Conservation (phyloP, 768 basidiomycete species). For the Polyporus arcularius region DNA sequence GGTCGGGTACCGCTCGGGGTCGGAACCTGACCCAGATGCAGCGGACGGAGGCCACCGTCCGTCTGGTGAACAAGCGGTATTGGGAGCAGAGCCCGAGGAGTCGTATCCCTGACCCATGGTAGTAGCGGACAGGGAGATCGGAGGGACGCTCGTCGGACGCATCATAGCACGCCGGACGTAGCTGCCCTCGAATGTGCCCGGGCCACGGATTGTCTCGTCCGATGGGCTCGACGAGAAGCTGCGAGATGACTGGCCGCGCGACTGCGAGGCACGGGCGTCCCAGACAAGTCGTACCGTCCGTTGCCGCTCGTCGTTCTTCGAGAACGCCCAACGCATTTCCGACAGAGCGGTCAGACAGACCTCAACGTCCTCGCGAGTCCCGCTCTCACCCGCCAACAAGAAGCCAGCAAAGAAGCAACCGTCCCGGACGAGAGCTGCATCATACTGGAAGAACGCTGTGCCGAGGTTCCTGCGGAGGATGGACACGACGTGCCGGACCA, state of each 20-base stretch:
- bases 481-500: constrained; percentile 49
- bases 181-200: constrained; percentile 15
- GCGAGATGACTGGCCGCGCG: constrained; percentile 15
- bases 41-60: constrained; percentile 16
- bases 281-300: constrained; percentile 55
- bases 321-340: constrained; percentile 82
- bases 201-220: constrained; percentile 17
- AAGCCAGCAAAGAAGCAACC: constrained; percentile 89
- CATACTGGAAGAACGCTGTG: constrained; percentile 75
- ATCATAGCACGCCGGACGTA: constrained; percentile 21
- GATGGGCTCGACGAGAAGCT: constrained; percentile 18
- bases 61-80: constrained; percentile 23
- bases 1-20: constrained; percentile 20
- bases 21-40: constrained; percentile 19
- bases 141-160: constrained; percentile 28
- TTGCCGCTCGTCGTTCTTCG: constrained; percentile 71
- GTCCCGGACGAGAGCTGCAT: constrained; percentile 83
- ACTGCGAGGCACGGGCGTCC: constrained; percentile 32
- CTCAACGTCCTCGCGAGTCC: constrained; percentile 51
- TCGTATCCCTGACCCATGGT: constrained; percentile 15
- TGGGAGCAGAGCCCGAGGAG: constrained; percentile 22
- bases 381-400: constrained; percentile 61
- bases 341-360: constrained; percentile 72
- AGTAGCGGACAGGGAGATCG: constrained; percentile 22
- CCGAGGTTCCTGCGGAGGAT: constrained; percentile 50